phyloP scores from a whole-genome alignment of 2,329 filamentous ascomycete species.

The Talaromyces atroroseus region DNA sequence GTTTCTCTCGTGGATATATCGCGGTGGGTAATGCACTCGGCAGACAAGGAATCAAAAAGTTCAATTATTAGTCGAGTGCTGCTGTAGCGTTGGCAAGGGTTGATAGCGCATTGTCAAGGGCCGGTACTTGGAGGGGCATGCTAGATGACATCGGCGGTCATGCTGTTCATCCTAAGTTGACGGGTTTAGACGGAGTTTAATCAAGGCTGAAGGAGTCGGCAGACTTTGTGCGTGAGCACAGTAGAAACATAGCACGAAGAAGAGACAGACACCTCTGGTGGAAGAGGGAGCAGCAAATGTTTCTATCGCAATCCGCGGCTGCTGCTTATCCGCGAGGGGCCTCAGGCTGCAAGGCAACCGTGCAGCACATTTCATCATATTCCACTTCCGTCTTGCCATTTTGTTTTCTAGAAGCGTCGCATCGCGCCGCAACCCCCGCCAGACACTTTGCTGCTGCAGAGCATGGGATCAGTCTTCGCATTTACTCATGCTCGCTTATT shows the following conservation, averaged over 20 bases:
- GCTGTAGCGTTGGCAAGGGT: slow-evolving; percentile 1
- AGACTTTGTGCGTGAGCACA: background rate
- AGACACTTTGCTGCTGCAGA: background rate
- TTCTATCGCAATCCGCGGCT: background rate
- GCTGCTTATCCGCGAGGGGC: background rate
- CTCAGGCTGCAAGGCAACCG: slow-evolving; percentile 11
- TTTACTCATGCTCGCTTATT: background rate
- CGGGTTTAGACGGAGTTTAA: background rate
- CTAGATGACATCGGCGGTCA: slow-evolving; percentile 12
- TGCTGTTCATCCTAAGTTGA: background rate
- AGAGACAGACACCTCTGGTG: background rate
- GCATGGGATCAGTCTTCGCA: background rate
- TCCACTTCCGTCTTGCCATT: background rate
- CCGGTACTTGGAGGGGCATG: slow-evolving; percentile 10
- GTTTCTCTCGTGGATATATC: background rate
- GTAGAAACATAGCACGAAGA: background rate
- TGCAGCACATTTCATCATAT: background rate
- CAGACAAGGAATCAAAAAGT: background rate
- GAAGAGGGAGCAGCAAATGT: background rate
- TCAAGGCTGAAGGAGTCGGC: background rate
- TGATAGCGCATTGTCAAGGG: slow-evolving; percentile 11
- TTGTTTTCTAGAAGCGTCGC: slow-evolving; percentile 19
- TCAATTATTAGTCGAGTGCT: background rate
- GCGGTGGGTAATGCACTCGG: background rate
- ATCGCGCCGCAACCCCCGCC: slow-evolving; percentile 5